Base-by-base conservation (phyloP, 768 basidiomycete genomes). In the Lepiota brunneoincarnata region DNA sequence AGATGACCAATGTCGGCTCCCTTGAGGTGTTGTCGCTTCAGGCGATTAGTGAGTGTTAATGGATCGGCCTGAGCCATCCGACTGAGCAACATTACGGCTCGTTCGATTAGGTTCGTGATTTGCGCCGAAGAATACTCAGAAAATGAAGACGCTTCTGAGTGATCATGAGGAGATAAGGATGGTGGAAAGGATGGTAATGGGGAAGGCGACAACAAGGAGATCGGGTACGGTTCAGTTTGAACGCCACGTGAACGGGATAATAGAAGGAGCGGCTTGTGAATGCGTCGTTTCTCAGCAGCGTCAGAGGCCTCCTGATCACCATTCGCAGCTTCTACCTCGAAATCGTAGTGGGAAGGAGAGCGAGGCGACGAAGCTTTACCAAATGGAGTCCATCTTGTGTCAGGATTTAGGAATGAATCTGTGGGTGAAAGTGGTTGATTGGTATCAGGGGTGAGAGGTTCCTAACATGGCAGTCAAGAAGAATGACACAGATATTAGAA, bases 21-120 rank as follows among this genome's bases (percentile, higher is more conserved):
- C 55, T 81, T 81, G 17, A 98, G 77, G 62, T 94, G 84, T 61
- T 98, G 95, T 52, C 93, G 87, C 69, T 92, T 95, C 23, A 98
- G 75, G 23, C 97, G 86, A 58, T 89, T 90, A 28, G 91, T 92
- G 38, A 98, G 75, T 1, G 92, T 93, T 18, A 87, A 76, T 1
- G 95, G 87, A 60, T 98, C 95, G 1, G 94, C 87, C 58, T 89
- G 81, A 23, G 77, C 74, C 54, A 94, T 76, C 26, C 75, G 73
- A 57, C 66, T 73, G 40, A 77, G 61, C 2, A 98, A 72, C 23
- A 77, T 73, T 21, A 75, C 67, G 43, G 89, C 73, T 54, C 89
- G 84, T 37, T 89, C 86, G 28, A 90, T 65, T 46, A 91, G 70
- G 11, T 69, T 63, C 21, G 83, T 75, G 26, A 90, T 69, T 39